Conservation (phyloP, 1,139 yeast species). For the Scheffersomyces quercinus region DNA sequence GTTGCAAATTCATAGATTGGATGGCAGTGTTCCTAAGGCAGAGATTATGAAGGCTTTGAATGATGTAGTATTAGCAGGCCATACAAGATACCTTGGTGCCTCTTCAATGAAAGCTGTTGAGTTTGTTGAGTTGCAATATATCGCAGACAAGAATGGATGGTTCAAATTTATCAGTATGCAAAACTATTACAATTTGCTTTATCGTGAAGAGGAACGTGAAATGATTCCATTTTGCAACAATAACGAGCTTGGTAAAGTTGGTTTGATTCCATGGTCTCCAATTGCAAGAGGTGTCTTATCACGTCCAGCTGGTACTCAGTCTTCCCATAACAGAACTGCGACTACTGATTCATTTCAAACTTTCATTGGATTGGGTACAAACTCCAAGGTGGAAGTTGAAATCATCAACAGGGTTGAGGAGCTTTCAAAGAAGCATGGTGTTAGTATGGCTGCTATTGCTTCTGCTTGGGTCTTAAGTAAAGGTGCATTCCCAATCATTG, state of each 20-base stretch:
- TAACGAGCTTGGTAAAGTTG: constrained; percentile 38
- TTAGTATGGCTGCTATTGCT: constrained; percentile 54
- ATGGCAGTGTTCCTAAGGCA: constrained; percentile 10
- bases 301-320: constrained; percentile 30
- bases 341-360: constrained; percentile 16
- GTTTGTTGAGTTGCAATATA: constrained; percentile 17
- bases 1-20: constrained; percentile 18
- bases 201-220: constrained; percentile 63
- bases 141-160: constrained; percentile 17
- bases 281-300: constrained; percentile 46
- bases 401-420: constrained; percentile 56
- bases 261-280: constrained; percentile 55
- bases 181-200: constrained; percentile 52
- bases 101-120: constrained; percentile 18
- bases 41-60: constrained; percentile 20
- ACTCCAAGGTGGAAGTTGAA: constrained; percentile 25
- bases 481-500: constrained; percentile 56
- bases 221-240: constrained; percentile 54
- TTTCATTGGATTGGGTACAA: constrained; percentile 7
- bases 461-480: constrained; percentile 56
- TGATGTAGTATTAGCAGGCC: constrained; percentile 16
- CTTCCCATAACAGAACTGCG: constrained; percentile 18
- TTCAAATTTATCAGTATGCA: constrained; percentile 61
- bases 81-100: constrained; percentile 17
- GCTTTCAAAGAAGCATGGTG: constrained; percentile 43